These are phyloP conservation scores for Glycine tomentella DNA, from an alignment of 306 rosid species.

Conservation along the genomic window DNA sequence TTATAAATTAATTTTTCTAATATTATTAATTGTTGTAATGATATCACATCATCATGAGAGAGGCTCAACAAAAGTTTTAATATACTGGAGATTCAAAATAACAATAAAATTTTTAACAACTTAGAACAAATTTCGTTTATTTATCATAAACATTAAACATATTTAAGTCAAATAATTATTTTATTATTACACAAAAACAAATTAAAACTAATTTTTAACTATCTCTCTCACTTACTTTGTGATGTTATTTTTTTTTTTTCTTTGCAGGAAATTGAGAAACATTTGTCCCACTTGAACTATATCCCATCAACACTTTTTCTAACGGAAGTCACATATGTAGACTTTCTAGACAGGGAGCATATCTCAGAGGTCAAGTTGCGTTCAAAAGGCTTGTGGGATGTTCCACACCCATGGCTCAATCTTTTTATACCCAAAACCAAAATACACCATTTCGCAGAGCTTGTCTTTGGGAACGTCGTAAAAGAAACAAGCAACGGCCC, in stretches of 20 bases:
- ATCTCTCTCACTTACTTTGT: slow-evolving; percentile 25
- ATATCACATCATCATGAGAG: no score
- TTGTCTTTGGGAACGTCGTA: slow-evolving; percentile 83
- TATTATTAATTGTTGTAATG: no score
- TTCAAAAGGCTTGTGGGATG: slow-evolving; percentile 92
- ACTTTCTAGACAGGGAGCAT: slow-evolving; percentile 92
- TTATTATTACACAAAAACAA: not conserved
- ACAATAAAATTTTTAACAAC: no score
- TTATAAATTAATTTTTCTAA: no score
- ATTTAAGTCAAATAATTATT: no score
- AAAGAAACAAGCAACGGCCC: slow-evolving; percentile 72
- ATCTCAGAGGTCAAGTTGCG: slow-evolving; percentile 83
- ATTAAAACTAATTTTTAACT: not conserved
- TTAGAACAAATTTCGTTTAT: no score
- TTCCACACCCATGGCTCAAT: slow-evolving; percentile 99
- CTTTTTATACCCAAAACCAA: slow-evolving; percentile 88
- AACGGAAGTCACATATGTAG: slow-evolving; percentile 78
- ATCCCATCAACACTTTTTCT: slow-evolving; percentile 83
- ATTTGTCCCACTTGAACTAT: slow-evolving; percentile 62
- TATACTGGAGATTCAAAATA: no score
- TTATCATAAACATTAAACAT: no score
- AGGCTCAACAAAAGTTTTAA: no score
- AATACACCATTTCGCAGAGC: slow-evolving; percentile 74
- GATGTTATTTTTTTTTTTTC: not conserved
- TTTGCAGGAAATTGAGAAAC: slow-evolving; percentile 76